A percentile compares a stretch with the other conserved stretches of the same genome.
phyloP scores from a whole-genome alignment of 345 rosid genomes.

The Acer negundo region DNA sequence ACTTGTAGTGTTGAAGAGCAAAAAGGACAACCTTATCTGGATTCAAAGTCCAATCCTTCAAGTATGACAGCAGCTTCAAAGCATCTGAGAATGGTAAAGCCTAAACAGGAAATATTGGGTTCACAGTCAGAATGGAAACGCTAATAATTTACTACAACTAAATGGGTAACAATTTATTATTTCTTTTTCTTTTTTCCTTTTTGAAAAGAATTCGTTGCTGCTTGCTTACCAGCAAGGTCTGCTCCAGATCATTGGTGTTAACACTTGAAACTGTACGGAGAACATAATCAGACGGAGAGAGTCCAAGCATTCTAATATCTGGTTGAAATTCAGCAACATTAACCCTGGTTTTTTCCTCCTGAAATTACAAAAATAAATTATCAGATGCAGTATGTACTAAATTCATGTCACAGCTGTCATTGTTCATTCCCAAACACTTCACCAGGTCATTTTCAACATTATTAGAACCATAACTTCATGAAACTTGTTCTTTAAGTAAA shows the following conservation, averaged over 20 bases:
- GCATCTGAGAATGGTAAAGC: slow-evolving; percentile 92
- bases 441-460: neutral
- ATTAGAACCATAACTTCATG: neutral
- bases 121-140: neutral
- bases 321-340: slow-evolving; percentile 57
- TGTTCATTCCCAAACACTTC: neutral
- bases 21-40: slow-evolving; percentile 72
- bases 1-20: neutral
- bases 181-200: neutral
- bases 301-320: slow-evolving; percentile 68
- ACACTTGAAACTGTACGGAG: slow-evolving; percentile 72
- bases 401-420: neutral
- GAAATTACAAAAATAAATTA: slow-evolving; percentile 22
- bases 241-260: slow-evolving; percentile 84
- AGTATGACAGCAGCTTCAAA: slow-evolving; percentile 73
- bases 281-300: slow-evolving; percentile 77
- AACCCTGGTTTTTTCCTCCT: slow-evolving; percentile 78
- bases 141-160: neutral
- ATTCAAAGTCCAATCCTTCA: slow-evolving; percentile 71
- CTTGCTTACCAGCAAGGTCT: slow-evolving; percentile 74
- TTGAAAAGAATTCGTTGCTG: neutral
- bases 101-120: slow-evolving; percentile 38
- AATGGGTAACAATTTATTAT: neutral
- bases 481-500: neutral
- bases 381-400: slow-evolving; percentile 5